phyloP scores from a whole-genome alignment of 805 yeast species.

The Pichia eremophila region DNA sequence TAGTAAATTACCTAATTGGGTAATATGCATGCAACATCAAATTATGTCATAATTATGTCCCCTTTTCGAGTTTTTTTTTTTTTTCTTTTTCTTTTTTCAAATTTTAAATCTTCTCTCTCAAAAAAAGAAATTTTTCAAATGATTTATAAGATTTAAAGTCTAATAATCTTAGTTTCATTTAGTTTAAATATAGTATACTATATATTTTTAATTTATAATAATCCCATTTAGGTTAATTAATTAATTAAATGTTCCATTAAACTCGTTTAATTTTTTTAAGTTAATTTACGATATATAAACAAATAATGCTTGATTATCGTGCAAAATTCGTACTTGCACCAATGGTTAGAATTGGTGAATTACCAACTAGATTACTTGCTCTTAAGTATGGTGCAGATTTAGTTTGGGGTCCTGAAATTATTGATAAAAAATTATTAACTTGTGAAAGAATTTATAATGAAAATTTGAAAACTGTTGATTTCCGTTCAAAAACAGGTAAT shows the following conservation, averaged over 20 bases:
- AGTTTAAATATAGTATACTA: no score
- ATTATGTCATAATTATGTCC: not conserved
- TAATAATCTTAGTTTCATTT: no score
- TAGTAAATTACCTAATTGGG: not conserved
- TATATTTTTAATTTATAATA: no score
- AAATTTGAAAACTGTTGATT: slow-evolving; percentile 52
- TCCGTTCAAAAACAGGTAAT: slow-evolving; percentile 31
- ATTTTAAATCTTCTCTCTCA: not conserved
- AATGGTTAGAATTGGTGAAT: slow-evolving; percentile 93
- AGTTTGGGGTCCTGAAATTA: slow-evolving; percentile 94
- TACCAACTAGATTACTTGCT: slow-evolving; percentile 78
- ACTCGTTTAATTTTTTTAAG: no score
- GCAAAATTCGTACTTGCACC: slow-evolving; percentile 88
- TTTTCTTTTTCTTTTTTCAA: not conserved
- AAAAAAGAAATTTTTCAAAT: no score
- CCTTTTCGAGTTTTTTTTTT: not conserved
- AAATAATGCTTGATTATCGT: slow-evolving; percentile 63
- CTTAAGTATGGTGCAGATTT: slow-evolving; percentile 83
- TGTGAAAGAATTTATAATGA: slow-evolving; percentile 59
- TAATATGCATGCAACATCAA: not conserved
- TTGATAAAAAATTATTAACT: slow-evolving; percentile 72
- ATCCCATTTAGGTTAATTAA: no score
- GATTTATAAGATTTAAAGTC: no score
- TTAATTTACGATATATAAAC: no score
- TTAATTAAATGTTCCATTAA: no score